Evolutionary conservation across 192 early-diverging fungal genomes (phyloP).

Genomic region (Coemansia asiatica): DNA sequence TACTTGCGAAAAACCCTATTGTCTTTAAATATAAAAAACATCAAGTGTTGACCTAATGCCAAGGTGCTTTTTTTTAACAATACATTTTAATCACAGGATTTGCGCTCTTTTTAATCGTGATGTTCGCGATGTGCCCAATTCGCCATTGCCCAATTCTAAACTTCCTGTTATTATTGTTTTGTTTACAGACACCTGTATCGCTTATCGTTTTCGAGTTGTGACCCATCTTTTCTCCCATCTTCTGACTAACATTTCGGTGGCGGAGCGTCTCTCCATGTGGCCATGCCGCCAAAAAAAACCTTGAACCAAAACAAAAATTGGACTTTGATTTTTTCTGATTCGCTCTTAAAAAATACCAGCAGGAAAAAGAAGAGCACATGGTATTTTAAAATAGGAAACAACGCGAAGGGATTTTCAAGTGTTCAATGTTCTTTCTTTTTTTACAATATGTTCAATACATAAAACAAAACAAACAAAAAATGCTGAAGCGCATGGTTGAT

Average conservation of each 20-base stretch:
- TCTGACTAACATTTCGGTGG: background rate
- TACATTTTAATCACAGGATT: too few species aligned
- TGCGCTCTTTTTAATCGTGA: background rate
- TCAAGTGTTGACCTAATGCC: too few species aligned
- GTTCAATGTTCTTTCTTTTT: too few species aligned
- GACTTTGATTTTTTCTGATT: background rate
- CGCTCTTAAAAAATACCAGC: background rate
- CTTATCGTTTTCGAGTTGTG: background rate
- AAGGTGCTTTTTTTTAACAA: too few species aligned
- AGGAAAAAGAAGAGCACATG: background rate
- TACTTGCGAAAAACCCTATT: conserved; percentile 2
- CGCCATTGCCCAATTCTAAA: background rate
- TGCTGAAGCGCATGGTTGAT: background rate
- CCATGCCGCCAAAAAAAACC: background rate
- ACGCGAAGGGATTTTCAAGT: background rate
- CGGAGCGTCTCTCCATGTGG: background rate
- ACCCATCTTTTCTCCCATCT: background rate
- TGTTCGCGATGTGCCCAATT: background rate
- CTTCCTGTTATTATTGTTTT: background rate
- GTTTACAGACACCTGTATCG: background rate
- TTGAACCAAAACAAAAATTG: background rate
- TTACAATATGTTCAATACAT: background rate
- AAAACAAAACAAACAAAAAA: background rate
- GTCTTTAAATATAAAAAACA: background rate
- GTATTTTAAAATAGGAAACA: background rate